A percentile compares a stretch with the other conserved stretches of the same genome.
Conservation (phyloP, 371 early-diverging fungal species). For the Haplosporangium sp. region DNA sequence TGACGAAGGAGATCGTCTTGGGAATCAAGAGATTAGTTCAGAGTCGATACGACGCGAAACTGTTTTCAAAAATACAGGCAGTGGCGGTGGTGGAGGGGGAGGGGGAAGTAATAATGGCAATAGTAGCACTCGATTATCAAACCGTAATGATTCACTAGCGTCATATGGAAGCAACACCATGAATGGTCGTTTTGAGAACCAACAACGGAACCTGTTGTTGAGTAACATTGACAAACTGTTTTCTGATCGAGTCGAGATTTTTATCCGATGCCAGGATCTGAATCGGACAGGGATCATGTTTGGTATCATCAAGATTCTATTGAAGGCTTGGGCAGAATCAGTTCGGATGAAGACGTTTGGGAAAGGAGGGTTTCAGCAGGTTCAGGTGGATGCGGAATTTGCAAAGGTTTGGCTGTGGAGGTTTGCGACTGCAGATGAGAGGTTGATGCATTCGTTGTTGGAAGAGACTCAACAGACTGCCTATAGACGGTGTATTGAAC, state of each 20-base stretch:
- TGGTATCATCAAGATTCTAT: slow-evolving; percentile 65
- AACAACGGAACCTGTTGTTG: slow-evolving; percentile 59
- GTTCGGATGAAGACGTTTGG: slow-evolving; percentile 63
- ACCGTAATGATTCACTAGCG: slow-evolving; percentile 42
- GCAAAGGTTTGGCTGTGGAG: slow-evolving; percentile 63
- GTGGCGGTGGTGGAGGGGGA: slow-evolving; percentile 1
- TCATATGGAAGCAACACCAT: slow-evolving; percentile 52
- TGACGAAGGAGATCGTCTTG: slow-evolving; percentile 42
- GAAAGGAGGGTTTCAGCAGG: slow-evolving; percentile 64
- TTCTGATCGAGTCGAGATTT: slow-evolving; percentile 74
- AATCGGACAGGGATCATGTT: slow-evolving; percentile 62
- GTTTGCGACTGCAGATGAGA: slow-evolving; percentile 34
- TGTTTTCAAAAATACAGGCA: slow-evolving; percentile 12
- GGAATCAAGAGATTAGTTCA: slow-evolving; percentile 42
- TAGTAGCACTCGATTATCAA: slow-evolving; percentile 11
- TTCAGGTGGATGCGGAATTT: slow-evolving; percentile 73
- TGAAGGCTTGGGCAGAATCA: slow-evolving; percentile 73
- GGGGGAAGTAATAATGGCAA: slow-evolving; percentile 28
- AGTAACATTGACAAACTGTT: slow-evolving; percentile 78
- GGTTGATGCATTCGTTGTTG: slow-evolving; percentile 64
- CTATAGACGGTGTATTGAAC: slow-evolving; percentile 59
- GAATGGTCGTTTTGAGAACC: slow-evolving; percentile 43
- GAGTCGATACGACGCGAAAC: slow-evolving; percentile 49
- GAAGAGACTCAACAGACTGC: slow-evolving; percentile 72
- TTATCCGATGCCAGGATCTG: slow-evolving; percentile 67